phyloP scores from a whole-genome alignment of 192 early-diverging fungal species.

The Irineochytrium annulatum region DNA sequence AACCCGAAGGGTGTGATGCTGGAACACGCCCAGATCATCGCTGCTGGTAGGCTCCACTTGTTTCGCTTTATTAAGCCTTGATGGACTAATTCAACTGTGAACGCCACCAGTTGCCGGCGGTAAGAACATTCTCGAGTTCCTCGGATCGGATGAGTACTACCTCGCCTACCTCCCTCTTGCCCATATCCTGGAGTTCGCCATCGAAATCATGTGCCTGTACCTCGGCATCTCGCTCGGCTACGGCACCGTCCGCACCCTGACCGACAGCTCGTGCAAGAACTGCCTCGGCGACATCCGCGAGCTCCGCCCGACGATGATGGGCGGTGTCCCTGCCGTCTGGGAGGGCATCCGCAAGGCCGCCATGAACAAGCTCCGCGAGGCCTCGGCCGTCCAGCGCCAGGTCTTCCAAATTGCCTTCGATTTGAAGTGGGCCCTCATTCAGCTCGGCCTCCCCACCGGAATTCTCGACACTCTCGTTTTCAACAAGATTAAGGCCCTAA shows the following conservation, averaged over 20 bases:
- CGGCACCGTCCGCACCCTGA: slow-evolving; percentile 58
- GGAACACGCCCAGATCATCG: slow-evolving; percentile 75
- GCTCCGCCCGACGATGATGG: slow-evolving; percentile 62
- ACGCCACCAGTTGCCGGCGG: slow-evolving; percentile 42
- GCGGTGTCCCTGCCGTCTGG: slow-evolving; percentile 72
- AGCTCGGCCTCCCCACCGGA: slow-evolving; percentile 59
- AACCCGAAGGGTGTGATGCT: slow-evolving; percentile 90
- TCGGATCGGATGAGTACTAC: slow-evolving; percentile 41
- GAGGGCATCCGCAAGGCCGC: slow-evolving; percentile 82
- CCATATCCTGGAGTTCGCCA: slow-evolving; percentile 84
- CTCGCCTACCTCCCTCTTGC: slow-evolving; percentile 75
- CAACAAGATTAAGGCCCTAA: slow-evolving; percentile 72
- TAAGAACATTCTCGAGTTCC: slow-evolving; percentile 56
- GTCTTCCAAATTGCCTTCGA: slow-evolving; percentile 75
- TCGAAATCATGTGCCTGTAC: slow-evolving; percentile 61
- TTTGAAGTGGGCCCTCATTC: slow-evolving; percentile 65
- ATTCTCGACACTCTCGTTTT: slow-evolving; percentile 74
- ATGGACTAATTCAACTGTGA: too few relatives aligned
- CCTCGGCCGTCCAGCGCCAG: slow-evolving; percentile 50
- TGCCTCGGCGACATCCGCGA: slow-evolving; percentile 68
- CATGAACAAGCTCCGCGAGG: slow-evolving; percentile 53
- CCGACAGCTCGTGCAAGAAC: slow-evolving; percentile 56
- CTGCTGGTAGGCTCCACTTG: slow-evolving; percentile 57
- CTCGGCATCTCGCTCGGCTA: slow-evolving; percentile 57
- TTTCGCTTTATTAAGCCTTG: too few relatives aligned